phyloP scores from a whole-genome alignment of 2,329 filamentous ascomycete genomes.

The Colletotrichum orchidophilum region DNA sequence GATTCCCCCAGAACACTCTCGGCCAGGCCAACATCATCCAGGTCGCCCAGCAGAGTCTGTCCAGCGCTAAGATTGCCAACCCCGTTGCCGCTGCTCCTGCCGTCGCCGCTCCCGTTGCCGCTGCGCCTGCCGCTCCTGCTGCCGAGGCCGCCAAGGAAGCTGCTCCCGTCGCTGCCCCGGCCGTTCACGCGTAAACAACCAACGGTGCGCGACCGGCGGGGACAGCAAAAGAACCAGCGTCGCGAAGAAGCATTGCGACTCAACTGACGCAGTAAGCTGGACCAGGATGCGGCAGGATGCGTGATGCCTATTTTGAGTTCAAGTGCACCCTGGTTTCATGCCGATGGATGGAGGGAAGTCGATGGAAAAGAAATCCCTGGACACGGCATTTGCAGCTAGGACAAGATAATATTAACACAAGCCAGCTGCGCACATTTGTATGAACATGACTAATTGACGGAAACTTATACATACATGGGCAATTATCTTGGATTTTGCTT shows the following conservation, averaged over 20 bases:
- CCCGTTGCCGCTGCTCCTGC: slow-evolving; percentile 6
- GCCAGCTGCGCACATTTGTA: slow-evolving; percentile 3
- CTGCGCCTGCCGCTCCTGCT: neutral
- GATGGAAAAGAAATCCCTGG: neutral
- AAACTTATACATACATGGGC: slow-evolving; percentile 3
- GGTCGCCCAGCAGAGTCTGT: slow-evolving; percentile 25
- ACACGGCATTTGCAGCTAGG: neutral
- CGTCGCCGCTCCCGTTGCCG: slow-evolving; percentile 1
- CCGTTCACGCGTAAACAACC: neutral
- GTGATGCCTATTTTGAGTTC: slow-evolving; percentile 14
- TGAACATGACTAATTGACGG: slow-evolving; percentile 13
- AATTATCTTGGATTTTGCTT: neutral
- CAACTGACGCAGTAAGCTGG: neutral
- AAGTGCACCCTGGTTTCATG: slow-evolving; percentile 11
- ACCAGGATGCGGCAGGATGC: neutral
- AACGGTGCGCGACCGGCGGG: neutral
- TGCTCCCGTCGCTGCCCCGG: neutral
- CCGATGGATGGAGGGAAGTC: neutral
- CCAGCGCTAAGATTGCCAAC: slow-evolving; percentile 15
- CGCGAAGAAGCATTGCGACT: neutral
- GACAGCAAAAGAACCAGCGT: neutral
- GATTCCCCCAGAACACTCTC: slow-evolving; percentile 54
- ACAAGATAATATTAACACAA: neutral
- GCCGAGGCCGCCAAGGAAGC: neutral
- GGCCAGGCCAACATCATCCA: slow-evolving; percentile 50